Base-by-base conservation (phyloP, 2,329 filamentous ascomycete genomes). In the Penicillium brasilianum region DNA sequence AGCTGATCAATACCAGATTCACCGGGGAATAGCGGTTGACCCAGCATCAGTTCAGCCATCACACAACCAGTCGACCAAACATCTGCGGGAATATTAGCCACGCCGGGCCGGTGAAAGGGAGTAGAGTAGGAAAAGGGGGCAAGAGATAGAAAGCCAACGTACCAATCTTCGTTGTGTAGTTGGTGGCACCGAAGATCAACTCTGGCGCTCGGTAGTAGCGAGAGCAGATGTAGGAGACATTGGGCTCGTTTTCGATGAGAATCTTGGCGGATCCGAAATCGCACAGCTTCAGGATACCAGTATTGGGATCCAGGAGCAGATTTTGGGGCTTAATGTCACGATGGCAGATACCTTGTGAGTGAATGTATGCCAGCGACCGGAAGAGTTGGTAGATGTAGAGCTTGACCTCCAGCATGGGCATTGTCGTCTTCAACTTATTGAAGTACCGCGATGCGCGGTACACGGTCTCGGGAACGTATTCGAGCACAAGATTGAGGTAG, bases 151-250 rank as follows among this genome's bases (percentile, higher is more conserved):
- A 34, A 3, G 16, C 22, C 28, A 7, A 76, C 90, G 80, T 87
- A 99, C 95, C 95, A 78, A 99, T 99, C 84, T 99, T 99, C 70
- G 95, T 98, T 60, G 95, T 98, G 83, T 99, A 99, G 83, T 99
- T 99, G 55, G 95, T 99, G 41, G 95, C 95, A 70, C 95, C 95
- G 74, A 99, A 99, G 74, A 99, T 99, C 77, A 99, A 85, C 80
- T 99, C 95, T 1, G 95, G 95, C 53, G 95, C 95, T 74, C 95
- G 90, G 84, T 99, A 99, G 84, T 99, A 99, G 74, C 95, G 89
- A 63, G 95, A 99, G 84, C 95, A 99, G 74, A 99, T 99, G 85
- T 99, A 99, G 55, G 95, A 99, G 57, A 99, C 95, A 71, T 99
- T 99, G 57, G 95, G 95, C 84, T 99, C 95, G 74, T 98, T 97